Base-by-base conservation (phyloP, 768 basidiomycete genomes). In the Rhizopogon salebrosus region DNA sequence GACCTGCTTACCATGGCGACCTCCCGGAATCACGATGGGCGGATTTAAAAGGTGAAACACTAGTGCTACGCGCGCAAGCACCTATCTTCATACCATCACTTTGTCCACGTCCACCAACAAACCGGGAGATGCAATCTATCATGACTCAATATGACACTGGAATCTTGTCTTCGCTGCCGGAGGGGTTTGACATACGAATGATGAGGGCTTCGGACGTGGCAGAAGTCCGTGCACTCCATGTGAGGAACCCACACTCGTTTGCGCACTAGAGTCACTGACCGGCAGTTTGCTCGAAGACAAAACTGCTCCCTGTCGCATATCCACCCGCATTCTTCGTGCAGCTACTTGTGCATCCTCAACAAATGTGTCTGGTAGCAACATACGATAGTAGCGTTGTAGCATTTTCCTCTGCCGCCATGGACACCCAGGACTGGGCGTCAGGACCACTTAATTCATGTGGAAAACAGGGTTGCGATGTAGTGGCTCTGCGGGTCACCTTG, bases 291-390 rank as follows among this genome's bases (percentile, higher is more conserved):
- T n/a, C 20, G 3, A 39, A 68, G 67, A 59, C 53, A 27, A 56
- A 41, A 29, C 61, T 68, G 34, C 55, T 68, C 8, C 62, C 67
- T 10, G 51, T 60, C 43, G 53, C 62, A 45, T 68, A 68, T 48
- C 67, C 67, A 9, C 16, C 52, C 2, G 51, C 68, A n/a, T 68
- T 68, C 49, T 68, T 70, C 42, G 37, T 70, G 22, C 67, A 68
- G 34, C 64, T 68, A 18, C 59, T 70, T 8, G 48, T 70, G 6
- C 62, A 68, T 9, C 55, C 66, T 1, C 54, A 54, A 38, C 68
- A 58, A 14, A 64, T 70, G 23, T 70, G 67, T 51, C 22, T 70
- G 1, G 53, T 68, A 6, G 68, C 68, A 3, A 54, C 40, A n/a
- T 62, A 62, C n/a, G 41, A 39, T 31, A 54, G 40, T 2, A 27